Conservation (phyloP, 2,329 filamentous ascomycete species). For the Botrytis fabae region DNA sequence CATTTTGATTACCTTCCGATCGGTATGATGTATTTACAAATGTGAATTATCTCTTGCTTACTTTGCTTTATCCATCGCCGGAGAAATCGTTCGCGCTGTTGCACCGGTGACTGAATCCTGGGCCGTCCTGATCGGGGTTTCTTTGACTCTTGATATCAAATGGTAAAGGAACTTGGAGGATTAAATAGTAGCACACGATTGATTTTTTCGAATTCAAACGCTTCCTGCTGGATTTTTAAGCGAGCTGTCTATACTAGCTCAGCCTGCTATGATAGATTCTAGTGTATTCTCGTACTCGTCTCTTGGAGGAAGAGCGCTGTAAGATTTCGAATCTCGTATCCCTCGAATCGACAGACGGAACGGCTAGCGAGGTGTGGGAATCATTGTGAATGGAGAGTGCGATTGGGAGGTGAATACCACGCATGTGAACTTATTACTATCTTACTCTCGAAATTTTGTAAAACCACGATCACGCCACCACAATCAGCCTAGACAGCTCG, state of each 20-base stretch:
- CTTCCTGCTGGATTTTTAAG: no score
- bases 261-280: no score
- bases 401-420: background rate
- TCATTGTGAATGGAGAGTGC: background rate
- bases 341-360: no score
- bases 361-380: background rate
- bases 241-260: no score
- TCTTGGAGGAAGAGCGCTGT: no score
- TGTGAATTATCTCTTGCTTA: background rate
- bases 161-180: no score
- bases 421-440: background rate
- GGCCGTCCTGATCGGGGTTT: rapidly evolving
- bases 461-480: no score
- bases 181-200: no score
- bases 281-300: no score
- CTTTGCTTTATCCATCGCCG: no score
- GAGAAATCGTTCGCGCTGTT: background rate
- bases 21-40: background rate
- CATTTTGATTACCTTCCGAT: background rate
- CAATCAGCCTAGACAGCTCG: background rate
- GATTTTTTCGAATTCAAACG: no score
- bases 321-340: background rate
- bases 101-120: background rate
- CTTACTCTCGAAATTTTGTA: background rate
- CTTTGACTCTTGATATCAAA: no score